Conservation (phyloP, 306 rosid species). For the Lagenaria siceraria region DNA sequence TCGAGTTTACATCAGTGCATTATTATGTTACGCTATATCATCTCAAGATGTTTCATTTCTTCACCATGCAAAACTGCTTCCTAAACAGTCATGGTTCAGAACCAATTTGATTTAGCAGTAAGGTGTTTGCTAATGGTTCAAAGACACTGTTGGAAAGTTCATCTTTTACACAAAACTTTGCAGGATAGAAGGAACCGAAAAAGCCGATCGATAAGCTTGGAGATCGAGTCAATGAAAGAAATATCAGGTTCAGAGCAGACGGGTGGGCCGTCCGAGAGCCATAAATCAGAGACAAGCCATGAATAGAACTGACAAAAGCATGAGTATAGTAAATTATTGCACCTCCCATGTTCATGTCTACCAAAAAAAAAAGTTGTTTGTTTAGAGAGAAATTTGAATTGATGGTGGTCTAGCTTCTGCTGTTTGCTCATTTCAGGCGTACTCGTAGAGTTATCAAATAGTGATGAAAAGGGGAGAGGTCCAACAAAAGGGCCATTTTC, state of each 20-base stretch:
- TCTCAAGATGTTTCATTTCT: neutral
- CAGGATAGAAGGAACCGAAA: conserved; percentile 87
- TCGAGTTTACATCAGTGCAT: neutral
- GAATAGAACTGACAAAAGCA: conserved; percentile 22
- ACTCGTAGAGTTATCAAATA: neutral
- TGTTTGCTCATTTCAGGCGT: neutral
- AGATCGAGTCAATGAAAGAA: conserved; percentile 58
- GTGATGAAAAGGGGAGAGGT: neutral
- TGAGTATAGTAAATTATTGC: conserved; percentile 2
- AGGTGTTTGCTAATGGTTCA: neutral
- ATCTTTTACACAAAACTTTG: neutral
- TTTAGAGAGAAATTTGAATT: neutral
- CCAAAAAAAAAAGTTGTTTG: neutral
- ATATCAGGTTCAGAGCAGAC: conserved; percentile 30
- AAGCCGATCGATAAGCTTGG: conserved; percentile 60
- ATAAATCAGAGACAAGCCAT: conserved; percentile 25
- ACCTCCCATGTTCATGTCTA: conserved; percentile 1
- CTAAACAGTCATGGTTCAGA: neutral
- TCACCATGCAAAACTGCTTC: neutral
- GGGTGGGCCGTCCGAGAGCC: conserved; percentile 33
- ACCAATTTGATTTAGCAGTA: neutral
- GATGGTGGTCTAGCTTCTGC: neutral
- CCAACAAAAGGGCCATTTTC: neutral
- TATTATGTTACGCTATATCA: neutral
- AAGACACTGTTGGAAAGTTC: neutral